Base-by-base conservation (phyloP, 2,329 filamentous ascomycete genomes). In the Cercospora brassicicola region DNA sequence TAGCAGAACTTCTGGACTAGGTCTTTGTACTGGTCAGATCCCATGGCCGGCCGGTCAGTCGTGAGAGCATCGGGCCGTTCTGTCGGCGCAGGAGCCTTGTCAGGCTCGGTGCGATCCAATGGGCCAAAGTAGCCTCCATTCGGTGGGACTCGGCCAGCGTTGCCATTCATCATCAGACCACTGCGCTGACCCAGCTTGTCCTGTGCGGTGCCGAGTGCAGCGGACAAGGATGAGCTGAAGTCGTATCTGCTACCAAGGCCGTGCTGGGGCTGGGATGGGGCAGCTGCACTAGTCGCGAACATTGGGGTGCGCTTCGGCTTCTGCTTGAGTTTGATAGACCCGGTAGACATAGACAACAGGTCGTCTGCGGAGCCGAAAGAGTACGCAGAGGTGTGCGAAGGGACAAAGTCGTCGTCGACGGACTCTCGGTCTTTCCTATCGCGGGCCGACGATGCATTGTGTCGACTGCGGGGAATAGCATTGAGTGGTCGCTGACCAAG, bases 1-100 rank as follows among this genome's bases (percentile, higher is more conserved):
- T 98, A 99, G 87, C 95, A 99, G 86, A 97, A 99, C 85, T 96
- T 97, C 85, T 96, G 94, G 81, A 99, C 91, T 73, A 99, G 87
- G 82, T 99, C 95, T 82, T 96, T 92, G 80, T 99, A 98, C 68
- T 94, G 94, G 69, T 92, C 89, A 72, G 93, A 96, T 69, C 94
- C 88, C 73, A 97, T 90, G 76, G 87, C 85, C 55, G 89, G 89
- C 76, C 90, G 88, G 76, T 87, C 86, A 45, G 85, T 83, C 13
- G 86, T 82, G 74, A 84, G 84, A 78, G 77, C 86, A 83, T 81
- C 86, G 77, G 80, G 87, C 64, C 84, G 74, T 67, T 77, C 76
- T 13, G 69, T 67, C 26, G 73, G 70, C 13, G 62, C 55, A 39
- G 73, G 69, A n/a, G 72, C 69, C 72, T 76, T 77, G 60, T 67